A percentile compares a stretch with the other conserved stretches of the same genome.
Evolutionary conservation across 2,329 filamentous ascomycete genomes (phyloP).

Genomic region (Colletotrichum musicola): DNA sequence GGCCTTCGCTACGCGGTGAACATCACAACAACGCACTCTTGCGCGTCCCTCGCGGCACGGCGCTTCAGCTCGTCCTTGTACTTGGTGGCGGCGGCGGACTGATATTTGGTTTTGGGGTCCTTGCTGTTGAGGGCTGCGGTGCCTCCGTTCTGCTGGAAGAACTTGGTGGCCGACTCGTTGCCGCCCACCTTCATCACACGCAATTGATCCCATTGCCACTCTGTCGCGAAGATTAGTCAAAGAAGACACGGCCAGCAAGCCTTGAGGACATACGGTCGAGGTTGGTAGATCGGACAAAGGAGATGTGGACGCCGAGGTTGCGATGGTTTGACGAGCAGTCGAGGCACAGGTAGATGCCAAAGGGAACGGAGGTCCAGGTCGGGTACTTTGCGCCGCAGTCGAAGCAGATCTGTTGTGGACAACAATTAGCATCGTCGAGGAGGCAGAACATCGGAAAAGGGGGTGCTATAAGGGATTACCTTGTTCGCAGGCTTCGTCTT

Average conservation of each 20-base stretch:
- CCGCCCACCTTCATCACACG: slow-evolving; percentile 98
- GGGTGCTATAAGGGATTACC: slow-evolving; percentile 62
- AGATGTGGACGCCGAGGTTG: slow-evolving; percentile 98
- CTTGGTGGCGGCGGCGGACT: slow-evolving; percentile 90
- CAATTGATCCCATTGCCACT: slow-evolving; percentile 99
- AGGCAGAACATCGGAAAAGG: slow-evolving; percentile 33
- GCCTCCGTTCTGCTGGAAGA: slow-evolving; percentile 96
- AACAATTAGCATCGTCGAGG: slow-evolving; percentile 38
- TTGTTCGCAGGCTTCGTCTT: slow-evolving; percentile 96
- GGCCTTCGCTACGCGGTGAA: neutral
- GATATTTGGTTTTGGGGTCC: slow-evolving; percentile 97
- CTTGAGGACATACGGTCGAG: slow-evolving; percentile 84
- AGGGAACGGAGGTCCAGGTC: slow-evolving; percentile 97
- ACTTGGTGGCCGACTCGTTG: slow-evolving; percentile 98
- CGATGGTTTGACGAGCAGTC: slow-evolving; percentile 98
- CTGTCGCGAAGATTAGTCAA: slow-evolving; percentile 53
- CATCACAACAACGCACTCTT: slow-evolving; percentile 71
- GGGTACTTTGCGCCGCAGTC: slow-evolving; percentile 98
- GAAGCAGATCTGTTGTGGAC: slow-evolving; percentile 83
- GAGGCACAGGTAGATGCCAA: slow-evolving; percentile 97
- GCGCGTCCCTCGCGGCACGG: slow-evolving; percentile 84
- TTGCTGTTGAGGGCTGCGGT: slow-evolving; percentile 95
- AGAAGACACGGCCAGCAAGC: slow-evolving; percentile 18
- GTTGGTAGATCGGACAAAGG: slow-evolving; percentile 97
- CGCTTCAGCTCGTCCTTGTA: slow-evolving; percentile 98